phyloP scores from a whole-genome alignment of 2,329 filamentous ascomycete genomes.

The Golovinomyces cichoracearum region DNA sequence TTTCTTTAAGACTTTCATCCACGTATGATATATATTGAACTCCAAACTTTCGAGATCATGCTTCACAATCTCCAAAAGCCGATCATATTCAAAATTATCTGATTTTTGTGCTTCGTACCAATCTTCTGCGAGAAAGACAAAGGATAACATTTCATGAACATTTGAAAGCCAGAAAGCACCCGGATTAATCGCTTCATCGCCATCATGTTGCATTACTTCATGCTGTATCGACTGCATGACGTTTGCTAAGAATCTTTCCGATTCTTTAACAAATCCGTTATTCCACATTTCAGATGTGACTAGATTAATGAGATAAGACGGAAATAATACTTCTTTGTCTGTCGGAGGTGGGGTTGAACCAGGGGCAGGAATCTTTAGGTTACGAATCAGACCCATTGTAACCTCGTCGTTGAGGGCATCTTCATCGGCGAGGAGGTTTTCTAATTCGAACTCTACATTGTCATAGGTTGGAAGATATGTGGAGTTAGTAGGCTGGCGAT shows the following conservation, averaged over 20 bases:
- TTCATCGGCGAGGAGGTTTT: conserved; percentile 80
- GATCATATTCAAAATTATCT: conserved; percentile 97
- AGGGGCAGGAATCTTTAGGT: conserved; percentile 83
- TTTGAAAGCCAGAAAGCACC: conserved; percentile 98
- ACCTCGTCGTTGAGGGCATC: conserved; percentile 93
- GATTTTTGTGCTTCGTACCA: conserved; percentile 99
- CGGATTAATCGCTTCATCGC: conserved; percentile 87
- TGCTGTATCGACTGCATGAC: conserved; percentile 99
- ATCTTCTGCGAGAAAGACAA: conserved; percentile 94
- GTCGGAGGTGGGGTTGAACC: conserved; percentile 69
- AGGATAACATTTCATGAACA: conserved; percentile 98
- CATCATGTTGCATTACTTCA: conserved; percentile 97
- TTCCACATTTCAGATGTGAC: conserved; percentile 99
- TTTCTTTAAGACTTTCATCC: conserved; percentile 99
- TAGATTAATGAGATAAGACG: conserved; percentile 93
- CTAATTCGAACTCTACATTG: conserved; percentile 82
- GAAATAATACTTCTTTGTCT: conserved; percentile 97
- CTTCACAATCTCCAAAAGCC: conserved; percentile 93
- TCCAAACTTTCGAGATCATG: conserved; percentile 93
- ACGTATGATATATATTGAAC: conserved; percentile 99
- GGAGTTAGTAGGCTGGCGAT: conserved; percentile 46
- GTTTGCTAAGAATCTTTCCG: conserved; percentile 91
- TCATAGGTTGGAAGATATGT: conserved; percentile 61
- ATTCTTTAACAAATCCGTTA: conserved; percentile 98
- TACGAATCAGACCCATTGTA: conserved; percentile 81